Conservation (phyloP, 1,284 basidiomycete genomes). For the Chondrostereum purpureum region DNA sequence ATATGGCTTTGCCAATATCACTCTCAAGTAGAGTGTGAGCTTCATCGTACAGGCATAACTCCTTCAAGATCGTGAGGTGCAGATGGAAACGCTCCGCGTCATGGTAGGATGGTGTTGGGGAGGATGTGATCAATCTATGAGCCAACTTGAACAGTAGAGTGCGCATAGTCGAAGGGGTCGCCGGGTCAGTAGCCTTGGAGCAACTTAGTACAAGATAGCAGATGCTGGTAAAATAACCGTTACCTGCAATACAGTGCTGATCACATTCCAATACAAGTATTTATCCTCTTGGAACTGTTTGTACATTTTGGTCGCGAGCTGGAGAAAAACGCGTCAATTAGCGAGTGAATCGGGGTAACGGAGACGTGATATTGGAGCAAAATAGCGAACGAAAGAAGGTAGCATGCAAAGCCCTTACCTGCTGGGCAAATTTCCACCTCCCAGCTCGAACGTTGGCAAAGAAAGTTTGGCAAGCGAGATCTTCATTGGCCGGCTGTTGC, state of each 20-base stretch:
- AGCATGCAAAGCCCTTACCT: conserved; percentile 36
- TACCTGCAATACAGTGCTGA: conserved; percentile 76
- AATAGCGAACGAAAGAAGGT: no score
- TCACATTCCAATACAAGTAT: conserved; percentile 80
- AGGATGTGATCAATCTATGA: conserved; percentile 56
- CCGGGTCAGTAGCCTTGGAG: conserved; percentile 53
- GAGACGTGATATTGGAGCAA: not conserved
- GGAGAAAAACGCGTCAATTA: conserved; percentile 8
- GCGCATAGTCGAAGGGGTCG: conserved; percentile 55
- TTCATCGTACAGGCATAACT: conserved; percentile 62
- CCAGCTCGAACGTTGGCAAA: conserved; percentile 71
- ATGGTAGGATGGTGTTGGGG: conserved; percentile 52
- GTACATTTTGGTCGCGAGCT: conserved; percentile 73
- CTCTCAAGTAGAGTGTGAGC: conserved; percentile 65
- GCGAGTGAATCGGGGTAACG: conserved; percentile 13
- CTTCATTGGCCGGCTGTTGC: conserved; percentile 71
- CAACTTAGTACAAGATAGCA: not conserved
- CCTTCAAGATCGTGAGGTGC: conserved; percentile 64
- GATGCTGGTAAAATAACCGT: conserved; percentile 1
- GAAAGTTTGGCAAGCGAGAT: conserved; percentile 77
- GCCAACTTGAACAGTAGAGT: conserved; percentile 67
- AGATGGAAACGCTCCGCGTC: conserved; percentile 73
- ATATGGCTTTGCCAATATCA: conserved; percentile 59
- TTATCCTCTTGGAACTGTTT: conserved; percentile 73
- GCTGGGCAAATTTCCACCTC: conserved; percentile 78